Conservation (phyloP, 768 basidiomycete species). For the Boletus rubroflammeus region DNA sequence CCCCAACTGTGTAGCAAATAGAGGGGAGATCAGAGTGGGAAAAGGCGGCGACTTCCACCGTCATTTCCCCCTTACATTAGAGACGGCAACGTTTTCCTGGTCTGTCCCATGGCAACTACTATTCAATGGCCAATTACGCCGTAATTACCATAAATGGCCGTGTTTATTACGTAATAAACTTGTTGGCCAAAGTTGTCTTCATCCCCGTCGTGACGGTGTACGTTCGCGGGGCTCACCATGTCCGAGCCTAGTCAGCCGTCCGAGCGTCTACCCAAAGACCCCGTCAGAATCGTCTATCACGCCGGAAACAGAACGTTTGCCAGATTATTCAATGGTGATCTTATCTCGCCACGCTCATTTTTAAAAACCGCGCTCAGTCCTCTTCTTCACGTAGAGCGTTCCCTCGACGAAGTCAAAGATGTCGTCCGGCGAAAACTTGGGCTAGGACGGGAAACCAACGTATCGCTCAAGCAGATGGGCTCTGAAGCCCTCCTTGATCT, state of each 20-base stretch:
- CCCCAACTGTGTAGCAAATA: too few relatives aligned
- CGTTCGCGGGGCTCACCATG: conserved; percentile 1
- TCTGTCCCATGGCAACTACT: too few relatives aligned
- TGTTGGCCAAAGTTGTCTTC: not conserved
- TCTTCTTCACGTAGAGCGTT: conserved; percentile 44
- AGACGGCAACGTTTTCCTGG: too few relatives aligned
- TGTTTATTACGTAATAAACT: not conserved
- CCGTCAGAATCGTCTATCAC: conserved; percentile 37
- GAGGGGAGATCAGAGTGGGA: too few relatives aligned
- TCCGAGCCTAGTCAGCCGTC: conserved; percentile 3
- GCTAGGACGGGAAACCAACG: conserved; percentile 35
- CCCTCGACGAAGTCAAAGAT: conserved; percentile 53
- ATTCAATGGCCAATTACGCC: too few relatives aligned
- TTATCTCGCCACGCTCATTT: not conserved
- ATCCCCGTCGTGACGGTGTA: not conserved
- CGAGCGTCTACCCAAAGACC: not conserved
- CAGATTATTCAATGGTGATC: conserved; percentile 40
- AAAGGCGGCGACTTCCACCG: too few relatives aligned
- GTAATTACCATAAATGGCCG: too few relatives aligned
- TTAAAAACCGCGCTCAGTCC: conserved; percentile 1
- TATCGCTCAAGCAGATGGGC: conserved; percentile 51
- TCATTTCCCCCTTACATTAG: too few relatives aligned
- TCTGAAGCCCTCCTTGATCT: conserved; percentile 55
- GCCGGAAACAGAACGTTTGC: conserved; percentile 36
- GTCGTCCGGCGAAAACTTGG: conserved; percentile 62